Evolutionary conservation across 352 stramenopile genomes (phyloP).

Genomic region (Phytophthora boehmeriae): DNA sequence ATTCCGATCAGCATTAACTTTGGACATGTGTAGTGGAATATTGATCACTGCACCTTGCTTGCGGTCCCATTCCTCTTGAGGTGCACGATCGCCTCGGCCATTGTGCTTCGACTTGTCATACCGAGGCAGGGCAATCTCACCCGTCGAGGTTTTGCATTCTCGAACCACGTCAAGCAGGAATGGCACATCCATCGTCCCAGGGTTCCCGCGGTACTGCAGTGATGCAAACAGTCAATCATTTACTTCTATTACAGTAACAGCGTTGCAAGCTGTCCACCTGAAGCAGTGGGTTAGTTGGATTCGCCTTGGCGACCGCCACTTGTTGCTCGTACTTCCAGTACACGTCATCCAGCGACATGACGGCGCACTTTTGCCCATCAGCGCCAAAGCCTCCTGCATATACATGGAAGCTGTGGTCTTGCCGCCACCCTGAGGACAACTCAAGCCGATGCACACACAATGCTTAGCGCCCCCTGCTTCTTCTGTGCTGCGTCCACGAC

Average conservation of each 20-base stretch:
- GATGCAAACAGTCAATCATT: constrained; percentile 22
- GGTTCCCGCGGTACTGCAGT: constrained; percentile 78
- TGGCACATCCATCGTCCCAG: constrained; percentile 79
- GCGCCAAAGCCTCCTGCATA: constrained; percentile 62
- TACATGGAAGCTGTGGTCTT: constrained; percentile 86
- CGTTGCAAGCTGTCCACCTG: constrained; percentile 46
- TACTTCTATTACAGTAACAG: not conserved
- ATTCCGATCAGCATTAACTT: constrained; percentile 7
- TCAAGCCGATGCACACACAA: constrained; percentile 80
- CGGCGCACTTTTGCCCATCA: constrained; percentile 67
- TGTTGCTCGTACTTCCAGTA: constrained; percentile 78
- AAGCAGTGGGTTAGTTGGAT: constrained; percentile 74
- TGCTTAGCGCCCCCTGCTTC: constrained; percentile 20
- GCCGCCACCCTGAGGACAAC: constrained; percentile 83
- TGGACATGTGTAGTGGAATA: too few relatives aligned
- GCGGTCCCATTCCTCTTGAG: constrained; percentile 54
- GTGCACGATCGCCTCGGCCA: constrained; percentile 75
- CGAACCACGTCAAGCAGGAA: constrained; percentile 67
- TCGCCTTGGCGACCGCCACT: constrained; percentile 58
- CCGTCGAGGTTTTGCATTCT: constrained; percentile 52
- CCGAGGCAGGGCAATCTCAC: constrained; percentile 60
- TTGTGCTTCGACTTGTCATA: constrained; percentile 85
- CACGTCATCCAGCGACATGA: constrained; percentile 86
- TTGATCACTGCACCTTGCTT: constrained; percentile 47
- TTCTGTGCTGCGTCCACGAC: constrained; percentile 48